Conservation (phyloP, 768 basidiomycete species). For the Collybia sordida region DNA sequence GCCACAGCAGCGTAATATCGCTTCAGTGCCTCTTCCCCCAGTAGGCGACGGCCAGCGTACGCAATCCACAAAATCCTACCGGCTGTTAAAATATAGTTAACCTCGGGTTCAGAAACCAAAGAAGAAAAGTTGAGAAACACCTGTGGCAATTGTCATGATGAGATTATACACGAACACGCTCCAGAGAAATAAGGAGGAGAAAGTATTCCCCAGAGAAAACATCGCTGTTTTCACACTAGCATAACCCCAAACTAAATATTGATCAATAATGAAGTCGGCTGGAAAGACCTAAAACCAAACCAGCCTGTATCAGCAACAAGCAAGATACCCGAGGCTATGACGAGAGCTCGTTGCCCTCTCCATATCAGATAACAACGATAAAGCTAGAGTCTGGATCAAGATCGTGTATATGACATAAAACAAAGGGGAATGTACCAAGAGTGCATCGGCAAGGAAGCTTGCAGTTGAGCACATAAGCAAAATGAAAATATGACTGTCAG, state of each 20-base stretch:
- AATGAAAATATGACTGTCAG: neutral
- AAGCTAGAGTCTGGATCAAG: neutral
- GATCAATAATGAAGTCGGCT: neutral
- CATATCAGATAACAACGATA: constrained; percentile 13
- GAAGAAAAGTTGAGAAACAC: constrained; percentile 8
- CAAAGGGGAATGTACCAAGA: constrained; percentile 16
- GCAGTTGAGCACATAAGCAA: neutral
- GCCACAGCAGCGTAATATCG: constrained; percentile 12
- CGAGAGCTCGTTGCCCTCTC: constrained; percentile 3
- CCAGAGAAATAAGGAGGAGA: constrained; percentile 20
- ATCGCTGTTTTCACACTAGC: neutral
- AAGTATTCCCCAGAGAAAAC: neutral
- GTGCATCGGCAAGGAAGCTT: constrained; percentile 31
- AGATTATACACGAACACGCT: constrained; percentile 23
- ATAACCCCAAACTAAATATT: constrained; percentile 20
- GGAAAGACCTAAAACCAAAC: neutral
- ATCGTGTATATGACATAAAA: neutral
- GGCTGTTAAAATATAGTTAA: constrained; percentile 4
- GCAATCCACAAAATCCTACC: constrained; percentile 20
- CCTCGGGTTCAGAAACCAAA: neutral
- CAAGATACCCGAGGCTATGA: neutral
- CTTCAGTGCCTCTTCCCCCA: constrained; percentile 3
- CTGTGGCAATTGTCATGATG: constrained; percentile 20
- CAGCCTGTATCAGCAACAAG: neutral
- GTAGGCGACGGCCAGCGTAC: constrained; percentile 5